A percentile compares a stretch with the other conserved stretches of the same genome.
Conservation (phyloP, 192 early-diverging fungal species). For the Mortierella alpina region DNA sequence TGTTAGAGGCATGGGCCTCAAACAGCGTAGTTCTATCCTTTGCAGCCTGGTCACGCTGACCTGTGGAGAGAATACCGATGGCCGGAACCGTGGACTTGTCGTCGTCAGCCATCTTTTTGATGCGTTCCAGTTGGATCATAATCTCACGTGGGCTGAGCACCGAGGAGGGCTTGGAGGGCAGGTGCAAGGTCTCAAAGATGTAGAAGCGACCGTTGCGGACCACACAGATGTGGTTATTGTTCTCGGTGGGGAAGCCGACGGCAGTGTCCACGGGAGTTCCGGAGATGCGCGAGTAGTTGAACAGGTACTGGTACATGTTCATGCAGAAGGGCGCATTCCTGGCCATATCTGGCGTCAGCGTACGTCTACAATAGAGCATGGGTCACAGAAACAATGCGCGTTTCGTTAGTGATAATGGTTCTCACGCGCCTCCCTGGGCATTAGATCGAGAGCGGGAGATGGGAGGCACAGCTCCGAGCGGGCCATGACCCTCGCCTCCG, state of each 20-base stretch:
- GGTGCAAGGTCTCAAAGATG: conserved; percentile 67
- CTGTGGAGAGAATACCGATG: conserved; percentile 67
- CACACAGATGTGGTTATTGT: conserved; percentile 80
- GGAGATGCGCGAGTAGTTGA: conserved; percentile 85
- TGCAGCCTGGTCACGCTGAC: conserved; percentile 65
- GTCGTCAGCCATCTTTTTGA: conserved; percentile 71
- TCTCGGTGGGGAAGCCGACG: conserved; percentile 64
- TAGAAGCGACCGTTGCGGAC: conserved; percentile 84
- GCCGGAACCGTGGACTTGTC: conserved; percentile 60
- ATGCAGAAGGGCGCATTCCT: conserved; percentile 78
- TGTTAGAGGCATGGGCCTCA: conserved; percentile 68
- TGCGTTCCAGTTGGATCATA: conserved; percentile 72
- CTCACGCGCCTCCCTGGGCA: neutral
- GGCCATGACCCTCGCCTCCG: neutral
- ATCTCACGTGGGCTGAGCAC: conserved; percentile 47
- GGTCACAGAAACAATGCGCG: conserved; percentile 8
- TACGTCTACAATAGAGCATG: conserved; percentile 63
- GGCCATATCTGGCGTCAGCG: conserved; percentile 76
- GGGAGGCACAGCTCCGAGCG: too few relatives aligned
- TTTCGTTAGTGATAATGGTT: neutral
- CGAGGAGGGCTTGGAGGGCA: conserved; percentile 52
- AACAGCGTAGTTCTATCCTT: conserved; percentile 68
- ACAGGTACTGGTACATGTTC: conserved; percentile 88
- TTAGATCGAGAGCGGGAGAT: neutral
- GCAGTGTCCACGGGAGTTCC: conserved; percentile 73